phyloP scores from a whole-genome alignment of 2,329 filamentous ascomycete species.

The Colletotrichum costaricense region DNA sequence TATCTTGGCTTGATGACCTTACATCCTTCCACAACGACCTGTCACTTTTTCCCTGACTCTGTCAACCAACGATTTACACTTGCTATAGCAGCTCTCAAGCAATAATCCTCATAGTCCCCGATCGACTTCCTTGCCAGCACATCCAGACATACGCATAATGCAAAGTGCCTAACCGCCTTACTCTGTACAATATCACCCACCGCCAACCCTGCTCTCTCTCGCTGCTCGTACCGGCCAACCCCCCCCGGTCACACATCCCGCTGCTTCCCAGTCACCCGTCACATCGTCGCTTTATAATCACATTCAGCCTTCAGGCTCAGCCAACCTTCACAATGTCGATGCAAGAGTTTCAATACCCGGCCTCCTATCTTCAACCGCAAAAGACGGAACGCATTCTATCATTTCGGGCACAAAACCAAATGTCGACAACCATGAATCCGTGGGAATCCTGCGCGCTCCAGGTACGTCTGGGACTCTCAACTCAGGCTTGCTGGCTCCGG shows the following conservation, averaged over 20 bases:
- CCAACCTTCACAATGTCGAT: constrained; percentile 14
- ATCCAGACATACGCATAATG: constrained; percentile 17
- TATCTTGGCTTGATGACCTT: neutral
- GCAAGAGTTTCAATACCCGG: constrained; percentile 13
- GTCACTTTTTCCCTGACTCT: constrained; percentile 5
- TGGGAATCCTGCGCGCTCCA: constrained; percentile 50
- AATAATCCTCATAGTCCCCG: neutral
- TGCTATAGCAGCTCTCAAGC: neutral
- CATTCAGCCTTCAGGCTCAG: neutral
- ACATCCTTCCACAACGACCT: constrained; percentile 11
- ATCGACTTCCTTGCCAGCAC: constrained; percentile 7
- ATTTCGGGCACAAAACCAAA: constrained; percentile 28
- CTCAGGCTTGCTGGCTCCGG: no score
- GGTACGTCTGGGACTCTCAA: constrained; percentile 38
- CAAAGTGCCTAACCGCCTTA: constrained; percentile 19
- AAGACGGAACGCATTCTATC: constrained; percentile 25
- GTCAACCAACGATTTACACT: neutral
- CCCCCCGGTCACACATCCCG: constrained; percentile 8
- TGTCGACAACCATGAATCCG: constrained; percentile 42
- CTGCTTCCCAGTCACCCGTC: neutral
- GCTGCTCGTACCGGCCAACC: neutral
- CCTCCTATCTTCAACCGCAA: constrained; percentile 1
- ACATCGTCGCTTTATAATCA: constrained; percentile 18
- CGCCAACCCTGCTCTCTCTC: neutral
- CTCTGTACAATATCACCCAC: neutral